Evolutionary conservation across 2,329 filamentous ascomycete genomes (phyloP).

Genomic region (Penicillium verrucosum): DNA sequence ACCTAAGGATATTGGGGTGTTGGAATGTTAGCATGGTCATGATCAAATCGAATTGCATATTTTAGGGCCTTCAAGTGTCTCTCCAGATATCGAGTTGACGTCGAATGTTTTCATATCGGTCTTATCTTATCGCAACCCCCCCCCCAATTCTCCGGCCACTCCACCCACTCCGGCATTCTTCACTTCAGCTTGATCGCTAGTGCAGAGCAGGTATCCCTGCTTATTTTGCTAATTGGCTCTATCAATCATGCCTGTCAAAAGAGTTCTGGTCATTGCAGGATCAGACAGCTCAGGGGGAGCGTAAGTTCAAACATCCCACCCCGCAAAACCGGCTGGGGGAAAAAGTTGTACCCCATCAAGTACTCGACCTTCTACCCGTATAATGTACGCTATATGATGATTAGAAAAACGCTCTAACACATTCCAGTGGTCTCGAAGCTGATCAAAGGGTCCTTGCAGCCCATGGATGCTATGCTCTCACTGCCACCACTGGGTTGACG

Average conservation of each 20-base stretch:
- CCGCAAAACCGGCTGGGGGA: background rate
- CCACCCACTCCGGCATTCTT: constrained; percentile 14
- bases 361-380: background rate
- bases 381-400: background rate
- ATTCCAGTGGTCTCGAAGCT: constrained; percentile 77
- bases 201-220: background rate
- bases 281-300: constrained; percentile 90
- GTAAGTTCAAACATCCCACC: constrained; percentile 50
- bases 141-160: background rate
- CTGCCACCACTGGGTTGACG: constrained; percentile 91
- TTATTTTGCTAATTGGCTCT: constrained; percentile 10
- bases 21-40: constrained; percentile 3
- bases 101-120: background rate
- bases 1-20: constrained; percentile 8
- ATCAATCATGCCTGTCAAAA: constrained; percentile 39
- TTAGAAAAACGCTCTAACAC: constrained; percentile 3
- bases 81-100: background rate
- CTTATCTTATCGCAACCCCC: background rate
- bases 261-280: constrained; percentile 78
- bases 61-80: background rate
- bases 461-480: constrained; percentile 94
- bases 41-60: constrained; percentile 9
- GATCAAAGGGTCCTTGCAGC: constrained; percentile 93
- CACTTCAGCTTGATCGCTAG: background rate
- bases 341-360: background rate